Base-by-base conservation (phyloP, 164 flowering plant genomes). In the Magnolia officinalis region DNA sequence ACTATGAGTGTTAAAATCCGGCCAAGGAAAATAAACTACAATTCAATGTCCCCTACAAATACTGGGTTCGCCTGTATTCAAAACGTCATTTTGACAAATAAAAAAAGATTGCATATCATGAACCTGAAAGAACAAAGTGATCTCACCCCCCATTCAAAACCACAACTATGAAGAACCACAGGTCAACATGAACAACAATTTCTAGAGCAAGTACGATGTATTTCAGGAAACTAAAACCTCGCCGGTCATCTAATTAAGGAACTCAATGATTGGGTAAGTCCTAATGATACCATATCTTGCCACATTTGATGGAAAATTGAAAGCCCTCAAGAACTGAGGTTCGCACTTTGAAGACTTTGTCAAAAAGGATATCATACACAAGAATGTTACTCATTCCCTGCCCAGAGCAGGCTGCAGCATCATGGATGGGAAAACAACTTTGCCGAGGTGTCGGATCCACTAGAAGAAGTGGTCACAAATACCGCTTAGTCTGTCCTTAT, bases 351-450 rank as follows among this genome's bases (percentile, higher is more conserved):
- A 11, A 58, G 20, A 24, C 70, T 63, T 49, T 7, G 76, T 68
- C 76, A 78, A 84, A 84, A 81, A 81, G 80, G 72, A 80, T 78
- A 80, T 77, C 72, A 75, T 84, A 84, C 80, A 81, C 16, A 77
- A 73, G 50, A 76, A 81, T 78, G 74, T 75, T 23, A 75, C 75
- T 71, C 74, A 50, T 63, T 77, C 78, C 76, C 77, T 76, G 73
- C 77, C 74, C 71, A 66, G 72, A 67, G 70, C 65, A 72, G 70
- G 63, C 75, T 76, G 78, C 78, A 80, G 81, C 86, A 74, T 81
- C 76, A 29, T 58, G 61, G 58, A 11, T 65, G 68, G 75, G 74
- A 67, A 58, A 75, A 74, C 19, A 26, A 50, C 51, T 75, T 74
- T 29, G 67, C 65, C 72, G 71, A 72, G 72, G 31, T 63, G 26